These are phyloP conservation scores for Lasiodiplodia hormozganensis DNA, from an alignment of 2,329 filamentous ascomycete genomes.

Conservation along the genomic window DNA sequence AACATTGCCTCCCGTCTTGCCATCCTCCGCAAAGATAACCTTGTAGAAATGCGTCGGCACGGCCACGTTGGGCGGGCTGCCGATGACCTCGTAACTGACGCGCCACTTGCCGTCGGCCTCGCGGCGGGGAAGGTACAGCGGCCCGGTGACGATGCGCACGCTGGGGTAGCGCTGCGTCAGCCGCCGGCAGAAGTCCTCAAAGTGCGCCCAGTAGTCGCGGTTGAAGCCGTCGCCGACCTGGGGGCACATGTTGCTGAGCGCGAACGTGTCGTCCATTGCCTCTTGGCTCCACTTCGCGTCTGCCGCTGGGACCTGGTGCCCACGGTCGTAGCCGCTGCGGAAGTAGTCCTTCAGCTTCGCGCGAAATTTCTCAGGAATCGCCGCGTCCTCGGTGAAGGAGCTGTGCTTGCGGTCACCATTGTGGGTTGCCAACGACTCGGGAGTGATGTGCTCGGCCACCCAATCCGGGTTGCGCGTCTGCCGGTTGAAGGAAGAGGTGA, in stretches of 20 bases:
- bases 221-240: conserved; percentile 99
- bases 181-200: conserved; percentile 94
- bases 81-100: conserved; percentile 94
- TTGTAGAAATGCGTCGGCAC: conserved; percentile 99
- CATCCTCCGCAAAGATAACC: conserved; percentile 95
- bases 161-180: conserved; percentile 82
- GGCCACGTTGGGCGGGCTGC: conserved; percentile 88
- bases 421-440: conserved; percentile 75
- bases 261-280: conserved; percentile 96
- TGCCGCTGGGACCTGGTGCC: conserved; percentile 95
- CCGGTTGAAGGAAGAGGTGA: conserved; percentile 90
- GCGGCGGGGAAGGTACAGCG: conserved; percentile 86
- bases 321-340: conserved; percentile 91
- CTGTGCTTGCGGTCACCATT: conserved; percentile 86
- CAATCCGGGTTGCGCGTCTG: conserved; percentile 90
- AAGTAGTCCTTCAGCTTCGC: conserved; percentile 93
- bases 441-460: conserved; percentile 94
- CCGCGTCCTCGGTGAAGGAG: conserved; percentile 79
- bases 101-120: conserved; percentile 95
- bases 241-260: conserved; percentile 94
- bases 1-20: conserved; percentile 67
- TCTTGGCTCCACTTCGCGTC: conserved; percentile 94
- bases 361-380: conserved; percentile 84
- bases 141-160: conserved; percentile 91
- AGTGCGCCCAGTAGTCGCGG: conserved; percentile 98